Evolutionary conservation across 2,329 filamentous ascomycete species (phyloP).

Genomic region (Cytospora piceicola): DNA sequence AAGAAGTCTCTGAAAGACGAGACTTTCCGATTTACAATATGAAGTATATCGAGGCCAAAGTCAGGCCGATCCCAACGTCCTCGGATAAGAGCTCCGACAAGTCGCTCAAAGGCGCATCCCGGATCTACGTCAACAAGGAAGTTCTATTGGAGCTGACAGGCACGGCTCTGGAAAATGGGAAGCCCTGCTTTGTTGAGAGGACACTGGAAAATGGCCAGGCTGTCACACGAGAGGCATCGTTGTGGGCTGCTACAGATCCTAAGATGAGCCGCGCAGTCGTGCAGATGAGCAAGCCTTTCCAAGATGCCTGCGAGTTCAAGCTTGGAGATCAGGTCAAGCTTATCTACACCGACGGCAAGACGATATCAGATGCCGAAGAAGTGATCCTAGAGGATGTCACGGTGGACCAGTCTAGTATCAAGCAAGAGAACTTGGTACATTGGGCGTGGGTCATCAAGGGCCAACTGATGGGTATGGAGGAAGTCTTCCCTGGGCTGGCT

Average conservation of each 20-base stretch:
- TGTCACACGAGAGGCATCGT: slow-evolving; percentile 48
- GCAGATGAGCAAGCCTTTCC: slow-evolving; percentile 74
- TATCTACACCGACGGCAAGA: slow-evolving; percentile 57
- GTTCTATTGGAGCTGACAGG: slow-evolving; percentile 50
- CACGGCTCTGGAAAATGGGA: slow-evolving; percentile 46
- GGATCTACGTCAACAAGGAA: slow-evolving; percentile 54
- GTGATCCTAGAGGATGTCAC: slow-evolving; percentile 66
- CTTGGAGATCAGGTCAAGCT: slow-evolving; percentile 69
- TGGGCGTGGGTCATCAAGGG: slow-evolving; percentile 46
- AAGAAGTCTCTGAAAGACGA: neutral
- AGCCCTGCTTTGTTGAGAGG: slow-evolving; percentile 37
- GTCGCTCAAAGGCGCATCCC: slow-evolving; percentile 48
- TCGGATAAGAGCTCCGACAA: slow-evolving; percentile 47
- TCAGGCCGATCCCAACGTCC: slow-evolving; percentile 43
- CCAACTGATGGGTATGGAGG: slow-evolving; percentile 55
- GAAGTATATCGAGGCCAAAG: slow-evolving; percentile 40
- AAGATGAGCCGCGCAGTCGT: slow-evolving; percentile 69
- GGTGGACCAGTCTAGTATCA: slow-evolving; percentile 39
- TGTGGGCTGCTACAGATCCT: slow-evolving; percentile 53
- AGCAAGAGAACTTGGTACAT: slow-evolving; percentile 38
- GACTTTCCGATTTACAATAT: slow-evolving; percentile 20
- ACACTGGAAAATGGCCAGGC: slow-evolving; percentile 29
- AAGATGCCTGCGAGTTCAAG: slow-evolving; percentile 72
- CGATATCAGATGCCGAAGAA: slow-evolving; percentile 58
- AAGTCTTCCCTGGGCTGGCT: slow-evolving; percentile 70